Conservation (phyloP, 2,329 filamentous ascomycete genomes). For the Fusarium irregulare region DNA sequence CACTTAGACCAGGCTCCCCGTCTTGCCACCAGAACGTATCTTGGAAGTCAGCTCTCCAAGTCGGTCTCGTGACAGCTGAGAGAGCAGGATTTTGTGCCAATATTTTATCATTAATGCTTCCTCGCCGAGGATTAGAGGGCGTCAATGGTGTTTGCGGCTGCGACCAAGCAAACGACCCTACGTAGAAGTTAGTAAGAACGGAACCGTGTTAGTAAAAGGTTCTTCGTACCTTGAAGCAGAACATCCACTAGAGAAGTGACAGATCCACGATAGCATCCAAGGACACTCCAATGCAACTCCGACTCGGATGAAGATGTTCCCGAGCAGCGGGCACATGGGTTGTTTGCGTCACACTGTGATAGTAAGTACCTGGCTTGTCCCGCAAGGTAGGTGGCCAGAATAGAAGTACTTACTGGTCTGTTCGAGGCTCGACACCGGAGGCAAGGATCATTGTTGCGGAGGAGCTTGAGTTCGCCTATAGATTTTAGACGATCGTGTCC, state of each 20-base stretch:
- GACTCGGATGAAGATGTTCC: constrained; percentile 52
- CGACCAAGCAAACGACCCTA: constrained; percentile 60
- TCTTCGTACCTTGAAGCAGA: constrained; percentile 61
- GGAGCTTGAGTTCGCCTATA: constrained; percentile 65
- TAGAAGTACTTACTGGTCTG: constrained; percentile 55
- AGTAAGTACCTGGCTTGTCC: constrained; percentile 22
- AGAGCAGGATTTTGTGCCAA: constrained; percentile 58
- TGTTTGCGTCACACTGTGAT: constrained; percentile 62
- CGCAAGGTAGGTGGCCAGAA: not conserved
- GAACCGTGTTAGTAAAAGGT: not conserved
- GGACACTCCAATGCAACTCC: constrained; percentile 59
- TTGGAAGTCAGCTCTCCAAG: constrained; percentile 62
- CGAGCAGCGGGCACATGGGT: constrained; percentile 61
- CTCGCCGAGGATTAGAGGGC: constrained; percentile 61
- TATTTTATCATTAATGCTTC: constrained; percentile 64
- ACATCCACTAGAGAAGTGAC: constrained; percentile 60
- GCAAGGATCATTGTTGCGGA: constrained; percentile 61
- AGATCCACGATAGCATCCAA: constrained; percentile 65
- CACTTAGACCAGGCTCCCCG: constrained; percentile 54
- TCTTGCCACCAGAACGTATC: constrained; percentile 70
- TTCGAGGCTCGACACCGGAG: constrained; percentile 62
- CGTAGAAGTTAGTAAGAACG: constrained; percentile 21
- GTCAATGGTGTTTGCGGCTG: constrained; percentile 63
- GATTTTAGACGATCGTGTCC: constrained; percentile 66
- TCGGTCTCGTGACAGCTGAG: constrained; percentile 55